Base-by-base conservation (phyloP, 306 rosid species). In the Mucuna pruriens region DNA sequence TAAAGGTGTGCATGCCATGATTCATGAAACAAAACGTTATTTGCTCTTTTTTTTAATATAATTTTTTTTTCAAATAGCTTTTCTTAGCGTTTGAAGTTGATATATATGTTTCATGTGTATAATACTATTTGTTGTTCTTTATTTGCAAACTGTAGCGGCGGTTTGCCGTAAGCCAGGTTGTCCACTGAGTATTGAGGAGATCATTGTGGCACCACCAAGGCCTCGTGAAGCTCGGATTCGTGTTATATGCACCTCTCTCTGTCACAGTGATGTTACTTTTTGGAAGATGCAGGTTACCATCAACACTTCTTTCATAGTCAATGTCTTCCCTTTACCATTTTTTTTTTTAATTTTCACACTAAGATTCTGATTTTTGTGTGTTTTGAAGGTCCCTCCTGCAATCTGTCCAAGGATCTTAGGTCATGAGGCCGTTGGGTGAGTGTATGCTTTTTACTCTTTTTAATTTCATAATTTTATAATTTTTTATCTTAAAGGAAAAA, bases 381-480 rank as follows among this genome's bases (percentile, higher is more conserved):
- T 25, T 66, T 54, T 71, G 51, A 76, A 94, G 97, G 97, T 71
- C 0, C 86, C 88, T 79, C 95, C 91, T 51, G 95, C 76, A 70
- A 66, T 91, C 71, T 63, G 72, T 51, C 99, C 95, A n/a, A 88
- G 92, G 80, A 95, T 95, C 84, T 55, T 95, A 9, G 97, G 97
- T 60, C 97, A 95, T 51, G 97, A 95, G 80, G 97, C 99, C 17
- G 58, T 95, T 54, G 97, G 99, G 99, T 89, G 66, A 86, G 88
- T 45, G 2, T 38, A 39, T 76, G 15, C 9, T 17, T 67, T 29
- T 15, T 6, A 33, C 5, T 34, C 6, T 5, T 8, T 13, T 17
- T 29, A 1, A 5, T 67, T 63, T 39, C 9, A 3, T 16, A 2
- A 63, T 15, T 26, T 7, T 20, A 11, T 79, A n/a, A n/a, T n/a